Percentiles rank a stretch among this genome's conserved stretches.
Conservation (phyloP, 1,139 yeast species). For the Debaryomyces nepalensis region DNA sequence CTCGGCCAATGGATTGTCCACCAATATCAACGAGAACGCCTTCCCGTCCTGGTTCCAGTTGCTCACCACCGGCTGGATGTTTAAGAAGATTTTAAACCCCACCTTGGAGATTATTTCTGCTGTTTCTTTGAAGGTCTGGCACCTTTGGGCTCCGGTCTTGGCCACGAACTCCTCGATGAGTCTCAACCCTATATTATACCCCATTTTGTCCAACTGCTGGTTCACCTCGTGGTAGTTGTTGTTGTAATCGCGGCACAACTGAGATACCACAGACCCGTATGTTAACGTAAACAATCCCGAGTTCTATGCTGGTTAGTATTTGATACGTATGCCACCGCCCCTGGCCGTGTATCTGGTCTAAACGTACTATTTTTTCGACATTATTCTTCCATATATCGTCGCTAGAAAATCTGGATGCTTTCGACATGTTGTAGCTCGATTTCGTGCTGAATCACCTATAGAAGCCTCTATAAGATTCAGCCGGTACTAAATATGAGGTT, state of each 20-base stretch:
- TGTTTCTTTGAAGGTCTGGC: slow-evolving; percentile 80
- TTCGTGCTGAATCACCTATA: not conserved
- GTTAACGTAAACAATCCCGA: slow-evolving; percentile 91
- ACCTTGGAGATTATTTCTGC: slow-evolving; percentile 84
- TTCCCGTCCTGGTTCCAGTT: slow-evolving; percentile 82
- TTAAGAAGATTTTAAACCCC: slow-evolving; percentile 88
- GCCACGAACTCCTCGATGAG: slow-evolving; percentile 93
- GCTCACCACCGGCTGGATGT: slow-evolving; percentile 74
- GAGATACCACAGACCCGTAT: slow-evolving; percentile 95
- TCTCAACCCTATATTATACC: slow-evolving; percentile 90
- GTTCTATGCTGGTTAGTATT: slow-evolving; percentile 50
- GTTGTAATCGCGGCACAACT: slow-evolving; percentile 81
- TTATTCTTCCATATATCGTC: slow-evolving; percentile 93
- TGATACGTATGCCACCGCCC: too few species aligned
- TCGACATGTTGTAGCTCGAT: slow-evolving; percentile 46
- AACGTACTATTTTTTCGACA: slow-evolving; percentile 80
- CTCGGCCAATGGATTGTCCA: slow-evolving; percentile 91
- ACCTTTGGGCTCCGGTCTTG: slow-evolving; percentile 80
- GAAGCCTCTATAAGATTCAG: not conserved
- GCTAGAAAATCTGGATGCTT: slow-evolving; percentile 60
- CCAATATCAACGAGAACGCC: slow-evolving; percentile 71
- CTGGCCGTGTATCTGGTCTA: too few species aligned
- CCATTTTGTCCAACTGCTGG: slow-evolving; percentile 86
- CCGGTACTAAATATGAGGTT: slow-evolving; percentile 2
- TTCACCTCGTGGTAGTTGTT: slow-evolving; percentile 81